phyloP scores from a whole-genome alignment of 1,139 yeast genomes.

The Yamadazyma atlantica region DNA sequence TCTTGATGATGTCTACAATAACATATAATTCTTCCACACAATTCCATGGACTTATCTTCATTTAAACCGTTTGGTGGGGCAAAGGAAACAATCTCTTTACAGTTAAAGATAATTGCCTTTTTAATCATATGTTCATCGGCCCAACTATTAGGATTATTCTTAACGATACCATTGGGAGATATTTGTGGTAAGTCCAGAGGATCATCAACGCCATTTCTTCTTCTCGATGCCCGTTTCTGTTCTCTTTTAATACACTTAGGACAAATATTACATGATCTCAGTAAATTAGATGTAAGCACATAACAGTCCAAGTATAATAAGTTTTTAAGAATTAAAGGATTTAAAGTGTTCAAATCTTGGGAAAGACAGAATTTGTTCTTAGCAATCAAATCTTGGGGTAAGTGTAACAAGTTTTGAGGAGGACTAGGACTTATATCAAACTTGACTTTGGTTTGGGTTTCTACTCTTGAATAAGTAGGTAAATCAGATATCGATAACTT shows the following conservation, averaged over 20 bases:
- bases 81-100: slow-evolving; percentile 80
- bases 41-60: slow-evolving; percentile 53
- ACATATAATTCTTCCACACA: slow-evolving; percentile 87
- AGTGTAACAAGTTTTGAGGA: slow-evolving; percentile 63
- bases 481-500: slow-evolving; percentile 57
- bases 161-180: slow-evolving; percentile 26
- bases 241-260: slow-evolving; percentile 87
- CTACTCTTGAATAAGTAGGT: slow-evolving; percentile 85
- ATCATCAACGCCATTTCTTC: slow-evolving; percentile 56
- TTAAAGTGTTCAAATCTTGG: slow-evolving; percentile 42
- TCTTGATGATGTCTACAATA: slow-evolving; percentile 95
- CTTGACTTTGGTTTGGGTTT: slow-evolving; percentile 84
- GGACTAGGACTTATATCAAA: slow-evolving; percentile 73
- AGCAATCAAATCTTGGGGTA: slow-evolving; percentile 85
- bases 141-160: slow-evolving; percentile 55
- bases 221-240: slow-evolving; percentile 87
- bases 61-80: slow-evolving; percentile 58
- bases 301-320: slow-evolving; percentile 65
- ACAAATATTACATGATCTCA: slow-evolving; percentile 72
- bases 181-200: slow-evolving; percentile 9
- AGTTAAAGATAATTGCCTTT: slow-evolving; percentile 85
- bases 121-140: slow-evolving; percentile 75
- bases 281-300: slow-evolving; percentile 56
- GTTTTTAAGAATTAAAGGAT: slow-evolving; percentile 48
- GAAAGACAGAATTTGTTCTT: slow-evolving; percentile 76